Evolutionary conservation across 768 basidiomycete species (phyloP).

Genomic region (Psilocybe subaeruginosa): DNA sequence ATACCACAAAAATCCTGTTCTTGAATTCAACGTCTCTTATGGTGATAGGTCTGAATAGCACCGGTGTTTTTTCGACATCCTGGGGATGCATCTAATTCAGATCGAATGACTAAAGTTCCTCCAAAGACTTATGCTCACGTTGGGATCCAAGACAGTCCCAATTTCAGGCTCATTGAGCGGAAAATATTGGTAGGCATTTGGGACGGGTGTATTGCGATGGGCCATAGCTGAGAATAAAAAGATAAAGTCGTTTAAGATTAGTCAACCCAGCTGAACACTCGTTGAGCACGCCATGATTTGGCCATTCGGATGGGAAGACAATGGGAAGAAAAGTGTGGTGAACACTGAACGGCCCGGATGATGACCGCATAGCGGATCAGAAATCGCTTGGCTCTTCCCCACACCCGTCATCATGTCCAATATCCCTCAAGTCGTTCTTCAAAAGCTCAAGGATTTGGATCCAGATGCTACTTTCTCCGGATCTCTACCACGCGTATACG

Average conservation of each 20-base stretch:
- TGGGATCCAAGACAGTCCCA: conserved; percentile 35
- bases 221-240: conserved; percentile 8
- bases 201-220: conserved; percentile 49
- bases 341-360: neutral
- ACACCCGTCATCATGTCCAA: conserved; percentile 12
- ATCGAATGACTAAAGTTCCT: neutral
- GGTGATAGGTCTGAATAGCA: conserved; percentile 67
- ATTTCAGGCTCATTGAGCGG: conserved; percentile 63
- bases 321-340: neutral
- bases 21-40: conserved; percentile 68
- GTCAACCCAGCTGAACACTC: neutral
- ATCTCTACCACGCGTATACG: conserved; percentile 47
- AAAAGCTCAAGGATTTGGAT: conserved; percentile 52
- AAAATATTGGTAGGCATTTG: conserved; percentile 56
- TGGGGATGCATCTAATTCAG: conserved; percentile 5
- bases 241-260: neutral
- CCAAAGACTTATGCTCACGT: neutral
- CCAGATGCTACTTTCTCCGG: conserved; percentile 51
- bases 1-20: conserved; percentile 73
- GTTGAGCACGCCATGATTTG: conserved; percentile 1
- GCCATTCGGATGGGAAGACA: no score
- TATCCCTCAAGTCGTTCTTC: conserved; percentile 38
- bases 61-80: conserved; percentile 54
- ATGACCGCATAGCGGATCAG: no score
- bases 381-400: neutral